Percentiles rank a stretch among this genome's conserved stretches.
These are phyloP conservation scores for Saccharomyces hybrid DNA, from an alignment of 1,139 yeast genomes.

Conservation along the genomic window DNA sequence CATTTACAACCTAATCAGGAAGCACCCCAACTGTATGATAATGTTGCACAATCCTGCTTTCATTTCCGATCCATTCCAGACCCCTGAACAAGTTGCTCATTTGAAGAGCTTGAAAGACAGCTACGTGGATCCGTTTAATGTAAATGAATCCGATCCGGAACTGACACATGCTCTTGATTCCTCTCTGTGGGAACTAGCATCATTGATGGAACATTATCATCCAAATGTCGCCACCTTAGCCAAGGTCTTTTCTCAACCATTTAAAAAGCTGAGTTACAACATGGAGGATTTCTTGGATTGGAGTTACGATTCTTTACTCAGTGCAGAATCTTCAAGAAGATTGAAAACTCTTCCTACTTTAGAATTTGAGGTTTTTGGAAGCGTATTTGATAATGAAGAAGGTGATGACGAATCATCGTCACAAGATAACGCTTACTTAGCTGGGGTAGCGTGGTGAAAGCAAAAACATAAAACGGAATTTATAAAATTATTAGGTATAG, in stretches of 20 bases:
- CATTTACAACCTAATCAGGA: slow-evolving; percentile 75
- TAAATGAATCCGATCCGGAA: slow-evolving; percentile 61
- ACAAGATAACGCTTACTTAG: slow-evolving; percentile 13
- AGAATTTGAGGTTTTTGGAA: slow-evolving; percentile 51
- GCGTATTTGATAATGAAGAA: slow-evolving; percentile 10
- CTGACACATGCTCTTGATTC: slow-evolving; percentile 73
- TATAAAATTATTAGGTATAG: not conserved
- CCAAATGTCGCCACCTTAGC: slow-evolving; percentile 94
- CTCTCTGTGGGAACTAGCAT: slow-evolving; percentile 86
- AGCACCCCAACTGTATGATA: slow-evolving; percentile 91
- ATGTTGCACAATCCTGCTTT: slow-evolving; percentile 52
- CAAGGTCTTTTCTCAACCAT: slow-evolving; percentile 79
- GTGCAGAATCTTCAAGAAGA: slow-evolving; percentile 64
- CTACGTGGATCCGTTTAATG: slow-evolving; percentile 62
- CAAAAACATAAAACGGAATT: not conserved
- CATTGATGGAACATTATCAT: slow-evolving; percentile 81
- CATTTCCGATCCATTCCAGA: slow-evolving; percentile 24
- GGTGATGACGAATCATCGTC: slow-evolving; percentile 2
- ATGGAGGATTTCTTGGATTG: slow-evolving; percentile 93
- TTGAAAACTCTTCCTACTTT: slow-evolving; percentile 67
- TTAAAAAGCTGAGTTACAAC: slow-evolving; percentile 76
- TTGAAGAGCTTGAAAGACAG: slow-evolving; percentile 23
- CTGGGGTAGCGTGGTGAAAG: slow-evolving; percentile 23
- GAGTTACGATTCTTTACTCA: slow-evolving; percentile 68
- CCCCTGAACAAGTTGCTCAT: slow-evolving; percentile 27